Percentiles rank a stretch among this genome's conserved stretches.
phyloP scores from a whole-genome alignment of 768 basidiomycete genomes.

The Hysterangium stoloniferum region DNA sequence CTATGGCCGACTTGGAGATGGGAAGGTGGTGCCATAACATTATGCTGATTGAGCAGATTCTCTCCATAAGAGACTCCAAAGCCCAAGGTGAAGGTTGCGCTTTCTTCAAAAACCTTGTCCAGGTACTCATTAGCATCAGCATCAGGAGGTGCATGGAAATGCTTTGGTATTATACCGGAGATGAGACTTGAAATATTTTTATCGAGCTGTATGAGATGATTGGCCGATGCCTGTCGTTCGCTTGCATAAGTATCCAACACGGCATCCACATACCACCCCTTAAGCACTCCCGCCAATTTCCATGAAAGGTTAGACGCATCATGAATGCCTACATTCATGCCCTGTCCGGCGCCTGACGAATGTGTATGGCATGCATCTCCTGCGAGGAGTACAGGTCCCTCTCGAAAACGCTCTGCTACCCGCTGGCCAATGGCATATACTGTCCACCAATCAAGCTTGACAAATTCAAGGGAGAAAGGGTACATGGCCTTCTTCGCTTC shows the following conservation, averaged over 20 bases:
- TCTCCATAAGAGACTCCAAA: constrained; percentile 15
- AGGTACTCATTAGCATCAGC: constrained; percentile 12
- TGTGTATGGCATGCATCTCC: constrained; percentile 16
- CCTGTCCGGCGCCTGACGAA: constrained; percentile 13
- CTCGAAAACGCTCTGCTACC: constrained; percentile 8
- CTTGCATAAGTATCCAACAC: constrained; percentile 14
- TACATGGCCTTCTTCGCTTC: constrained; percentile 20
- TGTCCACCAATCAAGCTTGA: constrained; percentile 14
- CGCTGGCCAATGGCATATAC: constrained; percentile 15
- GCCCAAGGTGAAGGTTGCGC: constrained; percentile 16
- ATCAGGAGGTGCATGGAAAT: constrained; percentile 11
- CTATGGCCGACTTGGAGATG: constrained; percentile 12
- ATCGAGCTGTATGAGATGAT: constrained; percentile 17
- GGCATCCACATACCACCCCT: constrained; percentile 1
- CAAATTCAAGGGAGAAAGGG: constrained; percentile 21
- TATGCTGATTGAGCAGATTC: constrained; percentile 7
- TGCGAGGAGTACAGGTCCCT: constrained; percentile 12
- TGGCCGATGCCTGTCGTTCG: constrained; percentile 11
- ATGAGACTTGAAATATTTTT: constrained; percentile 16
- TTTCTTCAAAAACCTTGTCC: constrained; percentile 12
- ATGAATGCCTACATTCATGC: constrained; percentile 15
- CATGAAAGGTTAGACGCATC: constrained; percentile 14
- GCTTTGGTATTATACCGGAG: constrained; percentile 14
- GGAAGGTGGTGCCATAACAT: neutral
- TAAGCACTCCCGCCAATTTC: constrained; percentile 13